These are phyloP conservation scores for Astrothelium subdiscretum DNA, from an alignment of 495 filamentous ascomycete species.

Conservation along the genomic window DNA sequence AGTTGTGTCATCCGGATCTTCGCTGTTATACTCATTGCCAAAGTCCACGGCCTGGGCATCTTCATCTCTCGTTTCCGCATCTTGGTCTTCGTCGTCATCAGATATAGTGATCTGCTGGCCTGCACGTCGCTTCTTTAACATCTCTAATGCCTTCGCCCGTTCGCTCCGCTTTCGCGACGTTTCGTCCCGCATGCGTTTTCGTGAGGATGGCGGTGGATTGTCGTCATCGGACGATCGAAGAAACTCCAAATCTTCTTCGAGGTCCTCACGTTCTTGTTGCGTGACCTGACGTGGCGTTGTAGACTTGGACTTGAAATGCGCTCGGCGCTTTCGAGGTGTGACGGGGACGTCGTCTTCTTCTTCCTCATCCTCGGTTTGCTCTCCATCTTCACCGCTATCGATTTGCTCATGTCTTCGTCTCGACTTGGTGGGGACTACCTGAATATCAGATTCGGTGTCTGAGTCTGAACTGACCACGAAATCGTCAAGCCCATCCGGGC, in stretches of 20 bases:
- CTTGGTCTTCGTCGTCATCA: conserved; percentile 13
- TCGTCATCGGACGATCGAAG: conserved; percentile 14
- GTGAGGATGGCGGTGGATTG: conserved; percentile 10
- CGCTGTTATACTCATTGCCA: neutral
- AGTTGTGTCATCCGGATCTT: conserved; percentile 8
- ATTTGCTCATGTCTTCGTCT: conserved; percentile 4
- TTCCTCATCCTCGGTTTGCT: conserved; percentile 13
- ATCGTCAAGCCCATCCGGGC: neutral
- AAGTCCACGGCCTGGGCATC: neutral
- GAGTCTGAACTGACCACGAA: neutral
- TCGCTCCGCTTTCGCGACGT: conserved; percentile 9
- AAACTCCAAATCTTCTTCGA: conserved; percentile 28
- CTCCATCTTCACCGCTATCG: conserved; percentile 5
- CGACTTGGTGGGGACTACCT: conserved; percentile 8
- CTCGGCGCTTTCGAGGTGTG: conserved; percentile 6
- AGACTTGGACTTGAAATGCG: neutral
- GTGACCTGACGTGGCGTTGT: conserved; percentile 3
- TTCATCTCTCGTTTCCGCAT: conserved; percentile 9
- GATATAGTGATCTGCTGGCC: conserved; percentile 5
- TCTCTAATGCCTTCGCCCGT: conserved; percentile 22
- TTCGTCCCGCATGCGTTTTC: conserved; percentile 9
- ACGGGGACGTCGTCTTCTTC: conserved; percentile 15
- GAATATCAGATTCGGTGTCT: conserved; percentile 16
- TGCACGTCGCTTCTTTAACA: conserved; percentile 20
- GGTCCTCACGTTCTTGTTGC: conserved; percentile 23